These are phyloP conservation scores for Corymbia calophylla DNA, from an alignment of 441 rosid species.

Conservation along the genomic window DNA sequence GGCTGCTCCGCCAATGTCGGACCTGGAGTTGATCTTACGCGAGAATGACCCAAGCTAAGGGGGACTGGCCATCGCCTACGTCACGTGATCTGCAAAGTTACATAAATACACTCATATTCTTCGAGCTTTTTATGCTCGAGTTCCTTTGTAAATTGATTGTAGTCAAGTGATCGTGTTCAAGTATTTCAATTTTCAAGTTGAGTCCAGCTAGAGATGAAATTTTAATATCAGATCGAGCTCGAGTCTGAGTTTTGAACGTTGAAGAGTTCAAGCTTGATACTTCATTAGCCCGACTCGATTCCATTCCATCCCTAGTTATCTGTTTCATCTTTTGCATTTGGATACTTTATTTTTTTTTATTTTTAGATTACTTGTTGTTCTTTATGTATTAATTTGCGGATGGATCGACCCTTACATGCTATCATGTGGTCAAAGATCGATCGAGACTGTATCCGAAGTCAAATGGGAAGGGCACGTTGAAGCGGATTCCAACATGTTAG, in stretches of 20 bases:
- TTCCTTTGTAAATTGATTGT: no score
- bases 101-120: no score
- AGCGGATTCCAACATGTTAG: not conserved
- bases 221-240: not conserved
- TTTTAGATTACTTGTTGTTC: not conserved
- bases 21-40: not conserved
- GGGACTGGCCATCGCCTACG: not conserved
- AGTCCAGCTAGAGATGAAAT: not conserved
- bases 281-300: accelerated
- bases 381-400: not conserved
- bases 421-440: not conserved
- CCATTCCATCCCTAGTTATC: not conserved
- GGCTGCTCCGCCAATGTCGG: no score
- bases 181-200: not conserved
- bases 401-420: not conserved
- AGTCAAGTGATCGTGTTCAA: not conserved
- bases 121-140: no score
- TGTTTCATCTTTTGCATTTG: not conserved
- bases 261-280: not conserved
- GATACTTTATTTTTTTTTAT: not conserved
- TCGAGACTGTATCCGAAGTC: not conserved
- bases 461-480: not conserved
- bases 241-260: not conserved
- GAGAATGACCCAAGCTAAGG: not conserved
- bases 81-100: not conserved